Conservation (phyloP, 805 yeast genomes). For the fission yeast (Schizosaccharomyces pombe) region DNA sequence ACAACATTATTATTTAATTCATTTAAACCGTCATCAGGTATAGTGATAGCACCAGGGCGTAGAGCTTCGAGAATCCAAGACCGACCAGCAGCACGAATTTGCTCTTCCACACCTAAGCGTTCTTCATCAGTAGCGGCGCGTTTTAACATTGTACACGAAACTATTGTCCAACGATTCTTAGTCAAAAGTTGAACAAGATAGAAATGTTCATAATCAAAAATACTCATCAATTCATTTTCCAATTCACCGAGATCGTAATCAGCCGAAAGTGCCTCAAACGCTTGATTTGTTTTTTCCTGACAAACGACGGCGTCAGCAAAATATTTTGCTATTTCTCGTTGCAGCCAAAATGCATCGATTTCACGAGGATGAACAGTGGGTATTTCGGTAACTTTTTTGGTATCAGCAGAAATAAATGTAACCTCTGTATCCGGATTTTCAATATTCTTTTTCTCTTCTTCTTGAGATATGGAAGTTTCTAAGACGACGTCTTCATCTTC, state of each 20-base stretch:
- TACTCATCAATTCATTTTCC: constrained; percentile 30
- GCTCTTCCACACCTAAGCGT: constrained; percentile 17
- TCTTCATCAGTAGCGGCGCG: constrained; percentile 19
- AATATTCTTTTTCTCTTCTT: constrained; percentile 9
- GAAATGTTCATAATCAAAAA: constrained; percentile 22
- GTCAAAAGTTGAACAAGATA: constrained; percentile 27
- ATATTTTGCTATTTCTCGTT: constrained; percentile 22
- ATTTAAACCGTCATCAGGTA: not conserved
- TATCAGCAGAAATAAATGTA: not conserved
- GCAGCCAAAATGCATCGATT: constrained; percentile 31
- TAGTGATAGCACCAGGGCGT: constrained; percentile 11
- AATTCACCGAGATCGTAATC: constrained; percentile 21
- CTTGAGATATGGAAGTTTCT: constrained; percentile 13
- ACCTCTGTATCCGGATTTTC: constrained; percentile 5
- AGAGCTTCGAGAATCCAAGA: constrained; percentile 22
- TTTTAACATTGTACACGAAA: constrained; percentile 30
- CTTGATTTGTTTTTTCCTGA: constrained; percentile 18
- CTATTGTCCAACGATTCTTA: constrained; percentile 27
- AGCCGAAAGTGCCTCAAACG: not conserved
- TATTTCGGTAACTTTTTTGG: not conserved
- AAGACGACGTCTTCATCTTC: constrained; percentile 12
- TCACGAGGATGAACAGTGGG: constrained; percentile 17
- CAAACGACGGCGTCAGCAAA: constrained; percentile 20
- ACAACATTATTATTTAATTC: constrained; percentile 10
- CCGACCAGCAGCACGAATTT: constrained; percentile 25